Evolutionary conservation across 78 protist genomes (phyloP).

Genomic region (Dictyostelium intermedium): DNA sequence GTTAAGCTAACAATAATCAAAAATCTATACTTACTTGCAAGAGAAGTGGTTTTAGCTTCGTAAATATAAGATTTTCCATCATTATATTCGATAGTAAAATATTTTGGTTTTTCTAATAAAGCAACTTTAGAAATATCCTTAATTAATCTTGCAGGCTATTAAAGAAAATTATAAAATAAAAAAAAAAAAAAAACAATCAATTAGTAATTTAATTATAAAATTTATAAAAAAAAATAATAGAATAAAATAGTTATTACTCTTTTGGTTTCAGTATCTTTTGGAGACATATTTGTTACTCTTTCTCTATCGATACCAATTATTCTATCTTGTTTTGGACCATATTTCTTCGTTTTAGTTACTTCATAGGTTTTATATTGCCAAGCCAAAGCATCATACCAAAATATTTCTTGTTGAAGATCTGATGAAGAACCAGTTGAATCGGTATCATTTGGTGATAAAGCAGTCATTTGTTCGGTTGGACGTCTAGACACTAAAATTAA

Average conservation of each 20-base stretch:
- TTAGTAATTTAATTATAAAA: no score
- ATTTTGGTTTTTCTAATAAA: conserved; percentile 53
- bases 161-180: neutral
- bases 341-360: conserved; percentile 44
- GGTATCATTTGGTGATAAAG: neutral
- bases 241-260: conserved; percentile 16
- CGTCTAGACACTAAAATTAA: neutral
- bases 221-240: neutral
- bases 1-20: neutral
- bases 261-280: conserved; percentile 72
- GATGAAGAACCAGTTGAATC: neutral
- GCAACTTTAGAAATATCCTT: conserved; percentile 67
- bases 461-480: neutral
- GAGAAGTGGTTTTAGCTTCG: conserved; percentile 42
- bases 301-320: conserved; percentile 65
- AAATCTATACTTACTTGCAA: neutral
- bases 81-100: conserved; percentile 61
- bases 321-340: conserved; percentile 76
- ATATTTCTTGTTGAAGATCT: conserved; percentile 16
- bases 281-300: conserved; percentile 64
- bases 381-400: conserved; percentile 71
- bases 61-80: conserved; percentile 69
- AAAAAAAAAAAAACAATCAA: neutral
- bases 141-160: conserved; percentile 66
- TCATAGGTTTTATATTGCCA: conserved; percentile 63